These are phyloP conservation scores for Zelopaecilomyces penicillatus DNA, from an alignment of 2,329 filamentous ascomycete species.

Conservation along the genomic window DNA sequence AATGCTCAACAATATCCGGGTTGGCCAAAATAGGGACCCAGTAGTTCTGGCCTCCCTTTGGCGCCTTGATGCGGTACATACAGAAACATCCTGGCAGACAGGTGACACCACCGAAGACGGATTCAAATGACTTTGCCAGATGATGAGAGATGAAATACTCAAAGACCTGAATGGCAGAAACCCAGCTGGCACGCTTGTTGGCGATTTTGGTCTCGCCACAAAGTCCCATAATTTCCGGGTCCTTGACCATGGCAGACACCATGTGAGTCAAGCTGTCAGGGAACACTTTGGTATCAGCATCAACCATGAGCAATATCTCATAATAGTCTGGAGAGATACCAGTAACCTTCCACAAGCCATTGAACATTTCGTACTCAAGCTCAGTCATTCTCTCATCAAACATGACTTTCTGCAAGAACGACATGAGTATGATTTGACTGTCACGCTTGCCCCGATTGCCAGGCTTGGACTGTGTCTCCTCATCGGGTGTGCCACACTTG, in stretches of 20 bases:
- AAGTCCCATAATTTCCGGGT: slow-evolving; percentile 97
- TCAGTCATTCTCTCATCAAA: slow-evolving; percentile 99
- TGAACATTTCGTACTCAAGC: slow-evolving; percentile 99
- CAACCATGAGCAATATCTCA: slow-evolving; percentile 96
- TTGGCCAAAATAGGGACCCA: slow-evolving; percentile 99
- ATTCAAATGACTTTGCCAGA: slow-evolving; percentile 93
- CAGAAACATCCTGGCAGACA: slow-evolving; percentile 98
- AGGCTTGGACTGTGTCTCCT: slow-evolving; percentile 72
- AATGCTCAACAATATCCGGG: slow-evolving; percentile 97
- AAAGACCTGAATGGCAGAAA: slow-evolving; percentile 97
- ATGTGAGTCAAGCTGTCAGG: slow-evolving; percentile 97
- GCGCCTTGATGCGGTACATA: slow-evolving; percentile 99
- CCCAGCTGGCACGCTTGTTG: slow-evolving; percentile 92
- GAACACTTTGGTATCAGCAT: slow-evolving; percentile 98
- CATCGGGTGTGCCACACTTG: slow-evolving; percentile 90
- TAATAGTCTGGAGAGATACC: slow-evolving; percentile 98
- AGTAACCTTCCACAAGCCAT: slow-evolving; percentile 96
- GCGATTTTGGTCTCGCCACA: slow-evolving; percentile 99
- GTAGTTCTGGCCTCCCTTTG: slow-evolving; percentile 97
- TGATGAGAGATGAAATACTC: slow-evolving; percentile 99
- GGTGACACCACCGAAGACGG: slow-evolving; percentile 96
- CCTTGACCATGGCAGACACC: slow-evolving; percentile 98
- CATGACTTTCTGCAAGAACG: slow-evolving; percentile 99
- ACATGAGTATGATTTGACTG: slow-evolving; percentile 98
- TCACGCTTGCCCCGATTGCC: slow-evolving; percentile 98